Conservation (phyloP, 306 rosid species). For the Gastrolobium villosum region DNA sequence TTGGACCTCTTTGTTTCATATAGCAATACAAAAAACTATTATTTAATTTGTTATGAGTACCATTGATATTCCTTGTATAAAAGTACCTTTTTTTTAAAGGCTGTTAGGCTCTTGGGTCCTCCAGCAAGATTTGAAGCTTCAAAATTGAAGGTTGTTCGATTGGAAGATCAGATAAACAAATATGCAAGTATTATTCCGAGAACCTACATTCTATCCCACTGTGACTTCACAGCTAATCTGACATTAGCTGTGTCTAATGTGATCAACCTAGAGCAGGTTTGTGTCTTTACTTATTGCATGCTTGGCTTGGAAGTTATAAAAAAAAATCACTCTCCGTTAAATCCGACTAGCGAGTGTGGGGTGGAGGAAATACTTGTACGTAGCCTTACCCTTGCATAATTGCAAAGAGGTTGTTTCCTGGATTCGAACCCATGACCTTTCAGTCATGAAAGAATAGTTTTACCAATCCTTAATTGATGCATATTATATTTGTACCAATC, state of each 20-base stretch:
- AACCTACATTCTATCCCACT: conserved; percentile 92
- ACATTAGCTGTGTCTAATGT: conserved; percentile 92
- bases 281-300: conserved; percentile 25
- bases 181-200: conserved; percentile 81
- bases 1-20: conserved; percentile 32
- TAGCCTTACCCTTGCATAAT: no score
- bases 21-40: background rate
- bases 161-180: conserved; percentile 66
- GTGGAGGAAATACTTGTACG: no score
- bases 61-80: conserved; percentile 28
- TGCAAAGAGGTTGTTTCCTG: no score
- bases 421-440: no score
- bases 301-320: background rate
- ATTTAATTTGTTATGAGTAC: conserved; percentile 19
- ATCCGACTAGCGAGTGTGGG: no score
- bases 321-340: no score
- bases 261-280: conserved; percentile 93
- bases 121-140: conserved; percentile 90
- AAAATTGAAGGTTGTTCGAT: conserved; percentile 79
- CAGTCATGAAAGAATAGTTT: no score
- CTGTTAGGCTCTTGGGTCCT: conserved; percentile 82
- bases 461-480: background rate
- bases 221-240: conserved; percentile 95
- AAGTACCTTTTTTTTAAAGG: conserved; percentile 50
- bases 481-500: conserved; percentile 26